Evolutionary conservation across 768 basidiomycete genomes (phyloP).

Genomic region (Boletus subcaerulescens): DNA sequence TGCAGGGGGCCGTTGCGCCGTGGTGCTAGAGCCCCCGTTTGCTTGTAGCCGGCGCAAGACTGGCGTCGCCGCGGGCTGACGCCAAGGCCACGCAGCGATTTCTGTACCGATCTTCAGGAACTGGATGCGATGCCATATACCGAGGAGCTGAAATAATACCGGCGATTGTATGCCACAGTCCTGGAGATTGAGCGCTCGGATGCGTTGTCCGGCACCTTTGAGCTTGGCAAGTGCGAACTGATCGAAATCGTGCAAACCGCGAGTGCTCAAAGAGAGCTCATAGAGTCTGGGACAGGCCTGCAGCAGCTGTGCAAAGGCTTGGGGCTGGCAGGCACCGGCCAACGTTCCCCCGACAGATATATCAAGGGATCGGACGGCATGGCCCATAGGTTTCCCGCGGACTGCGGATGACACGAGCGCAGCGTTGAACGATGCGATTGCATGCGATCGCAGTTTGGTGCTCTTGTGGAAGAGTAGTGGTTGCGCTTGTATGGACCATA

Average conservation of each 20-base stretch:
- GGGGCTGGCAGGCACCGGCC: slow-evolving; percentile 5
- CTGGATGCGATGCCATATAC: slow-evolving; percentile 35
- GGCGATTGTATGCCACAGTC: slow-evolving; percentile 41
- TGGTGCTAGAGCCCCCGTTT: not conserved
- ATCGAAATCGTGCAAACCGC: slow-evolving; percentile 30
- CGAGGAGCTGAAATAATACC: slow-evolving; percentile 41
- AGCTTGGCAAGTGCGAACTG: slow-evolving; percentile 25
- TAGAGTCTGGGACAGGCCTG: slow-evolving; percentile 33
- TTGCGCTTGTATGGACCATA: slow-evolving; percentile 30
- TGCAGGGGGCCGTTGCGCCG: slow-evolving; percentile 5
- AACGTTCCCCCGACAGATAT: slow-evolving; percentile 13
- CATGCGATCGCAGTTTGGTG: not conserved
- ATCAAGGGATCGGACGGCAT: slow-evolving; percentile 22
- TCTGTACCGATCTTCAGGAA: slow-evolving; percentile 40
- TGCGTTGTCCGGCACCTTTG: slow-evolving; percentile 15
- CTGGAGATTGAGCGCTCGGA: slow-evolving; percentile 35
- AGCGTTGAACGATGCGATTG: slow-evolving; percentile 13
- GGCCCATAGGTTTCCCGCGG: slow-evolving; percentile 13
- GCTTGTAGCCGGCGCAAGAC: slow-evolving; percentile 3
- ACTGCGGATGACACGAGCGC: slow-evolving; percentile 15
- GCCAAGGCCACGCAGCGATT: slow-evolving; percentile 35
- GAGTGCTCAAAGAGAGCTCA: slow-evolving; percentile 29
- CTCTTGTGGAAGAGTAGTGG: slow-evolving; percentile 28
- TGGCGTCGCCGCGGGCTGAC: slow-evolving; percentile 12
- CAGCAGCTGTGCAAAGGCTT: slow-evolving; percentile 17